Base-by-base conservation (phyloP, 139 green algal species). In the Limnomonas spitsbergensis region DNA sequence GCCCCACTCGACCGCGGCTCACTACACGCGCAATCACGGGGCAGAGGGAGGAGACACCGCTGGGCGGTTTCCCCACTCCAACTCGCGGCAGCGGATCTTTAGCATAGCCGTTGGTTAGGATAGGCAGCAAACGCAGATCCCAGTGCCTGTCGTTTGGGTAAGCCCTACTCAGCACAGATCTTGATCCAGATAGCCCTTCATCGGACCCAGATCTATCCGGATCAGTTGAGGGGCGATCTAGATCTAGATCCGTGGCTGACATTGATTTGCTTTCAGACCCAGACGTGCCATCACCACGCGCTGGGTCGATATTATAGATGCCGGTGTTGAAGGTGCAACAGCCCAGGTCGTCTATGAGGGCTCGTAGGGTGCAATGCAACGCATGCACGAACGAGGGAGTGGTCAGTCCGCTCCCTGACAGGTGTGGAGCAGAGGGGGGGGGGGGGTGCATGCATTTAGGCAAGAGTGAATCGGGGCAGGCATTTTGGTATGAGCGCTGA, bases 341-440 rank as follows among this genome's bases (percentile, higher is more conserved):
- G 2, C 87, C 90, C 37, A 95, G 80, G 2, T 86, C 69, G 69
- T 97, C 93, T n/a, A 97, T 88, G 24, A 97, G 76, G 1, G 86
- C 81, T 0, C 89, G 75, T 35, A 97, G 81, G 0, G 81, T 72
- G 0, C 73, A 76, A 76, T 93, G 83, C 36, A 97, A 38, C 29
- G 80, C 75, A 27, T 27, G 36, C 36, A 83, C 54, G 68, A 97
- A 93, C 4, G 81, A 79, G 4, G 80, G 67, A 67, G 78, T 87
- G 47, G n/a, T n/a, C n/a, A n/a, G n/a, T n/a, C n/a, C n/a, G n/a
- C n/a, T n/a, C n/a, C n/a, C n/a, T n/a, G 3, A 40, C 36, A 95
- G 42, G 52, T 71, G 40, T 38, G 6, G 4, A 61, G 14, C 39
- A n/a, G n/a, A n/a, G n/a, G n/a, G n/a, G n/a, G n/a, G n/a, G n/a